phyloP scores from a whole-genome alignment of 2,329 filamentous ascomycete genomes.

The Hypoxylon sp. region DNA sequence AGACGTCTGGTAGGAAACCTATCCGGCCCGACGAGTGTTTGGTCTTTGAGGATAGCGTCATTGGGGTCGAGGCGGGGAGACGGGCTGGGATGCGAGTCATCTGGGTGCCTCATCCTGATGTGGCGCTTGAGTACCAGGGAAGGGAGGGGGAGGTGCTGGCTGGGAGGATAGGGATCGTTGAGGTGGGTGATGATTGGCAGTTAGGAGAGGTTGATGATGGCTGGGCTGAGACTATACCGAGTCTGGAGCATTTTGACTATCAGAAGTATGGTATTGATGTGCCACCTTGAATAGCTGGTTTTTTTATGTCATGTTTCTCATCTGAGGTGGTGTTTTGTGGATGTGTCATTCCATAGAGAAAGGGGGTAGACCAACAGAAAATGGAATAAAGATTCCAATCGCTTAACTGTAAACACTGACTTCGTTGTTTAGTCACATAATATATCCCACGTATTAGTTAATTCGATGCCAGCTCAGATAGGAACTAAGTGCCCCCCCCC shows the following conservation, averaged over 20 bases:
- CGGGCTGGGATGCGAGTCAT: conserved; percentile 77
- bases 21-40: conserved; percentile 72
- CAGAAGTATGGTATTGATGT: background rate
- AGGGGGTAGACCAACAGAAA: too few species aligned
- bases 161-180: conserved; percentile 36
- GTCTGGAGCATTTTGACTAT: background rate
- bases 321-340: too few species aligned
- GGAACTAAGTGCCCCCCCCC: too few species aligned
- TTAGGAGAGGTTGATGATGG: background rate
- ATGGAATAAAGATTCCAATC: too few species aligned
- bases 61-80: conserved; percentile 73
- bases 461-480: too few species aligned
- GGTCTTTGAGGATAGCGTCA: conserved; percentile 77
- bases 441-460: too few species aligned
- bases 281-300: background rate
- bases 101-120: conserved; percentile 72
- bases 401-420: too few species aligned
- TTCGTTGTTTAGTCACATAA: too few species aligned
- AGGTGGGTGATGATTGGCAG: background rate
- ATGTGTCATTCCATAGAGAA: too few species aligned
- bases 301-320: too few species aligned
- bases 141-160: conserved; percentile 40
- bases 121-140: conserved; percentile 51
- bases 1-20: conserved; percentile 52
- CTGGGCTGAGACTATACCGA: background rate